Conservation (phyloP, 2,329 filamentous ascomycete genomes). For the Fusarium chuoi region DNA sequence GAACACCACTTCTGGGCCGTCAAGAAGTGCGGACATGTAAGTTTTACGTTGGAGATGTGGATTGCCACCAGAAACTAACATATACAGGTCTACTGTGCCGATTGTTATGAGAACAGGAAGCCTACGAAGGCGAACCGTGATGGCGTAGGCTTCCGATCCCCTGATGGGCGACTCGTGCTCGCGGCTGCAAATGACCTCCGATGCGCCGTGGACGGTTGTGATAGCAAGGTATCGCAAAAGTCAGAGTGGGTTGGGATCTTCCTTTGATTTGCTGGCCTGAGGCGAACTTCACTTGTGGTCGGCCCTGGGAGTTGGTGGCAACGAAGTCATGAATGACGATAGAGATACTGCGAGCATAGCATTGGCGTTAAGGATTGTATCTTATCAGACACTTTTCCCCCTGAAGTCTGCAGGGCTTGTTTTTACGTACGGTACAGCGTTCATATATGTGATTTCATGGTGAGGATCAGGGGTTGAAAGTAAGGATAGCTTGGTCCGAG, state of each 20-base stretch:
- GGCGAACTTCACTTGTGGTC: not conserved
- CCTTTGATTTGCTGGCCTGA: constrained; percentile 53
- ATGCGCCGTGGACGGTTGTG: constrained; percentile 68
- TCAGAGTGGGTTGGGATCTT: constrained; percentile 71
- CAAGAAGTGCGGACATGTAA: constrained; percentile 91
- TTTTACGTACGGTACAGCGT: not conserved
- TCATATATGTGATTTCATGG: not conserved
- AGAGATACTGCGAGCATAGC: constrained; percentile 22
- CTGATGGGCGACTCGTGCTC: constrained; percentile 44
- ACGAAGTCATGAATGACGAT: constrained; percentile 35
- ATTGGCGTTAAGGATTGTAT: constrained; percentile 31
- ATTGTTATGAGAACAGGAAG: constrained; percentile 68
- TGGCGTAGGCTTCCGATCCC: constrained; percentile 53
- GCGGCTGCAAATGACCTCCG: constrained; percentile 50
- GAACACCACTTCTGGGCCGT: constrained; percentile 94
- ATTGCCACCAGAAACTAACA: constrained; percentile 1
- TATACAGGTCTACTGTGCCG: constrained; percentile 69
- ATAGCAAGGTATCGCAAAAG: constrained; percentile 64
- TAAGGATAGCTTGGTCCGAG: not conserved
- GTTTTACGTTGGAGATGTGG: constrained; percentile 36
- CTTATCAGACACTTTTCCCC: constrained; percentile 5
- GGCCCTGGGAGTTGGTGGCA: not conserved
- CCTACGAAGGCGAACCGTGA: constrained; percentile 48
- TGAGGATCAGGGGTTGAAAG: not conserved
- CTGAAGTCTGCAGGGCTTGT: not conserved